phyloP scores from a whole-genome alignment of 306 rosid species.

The Cotoneaster glaucophyllus region DNA sequence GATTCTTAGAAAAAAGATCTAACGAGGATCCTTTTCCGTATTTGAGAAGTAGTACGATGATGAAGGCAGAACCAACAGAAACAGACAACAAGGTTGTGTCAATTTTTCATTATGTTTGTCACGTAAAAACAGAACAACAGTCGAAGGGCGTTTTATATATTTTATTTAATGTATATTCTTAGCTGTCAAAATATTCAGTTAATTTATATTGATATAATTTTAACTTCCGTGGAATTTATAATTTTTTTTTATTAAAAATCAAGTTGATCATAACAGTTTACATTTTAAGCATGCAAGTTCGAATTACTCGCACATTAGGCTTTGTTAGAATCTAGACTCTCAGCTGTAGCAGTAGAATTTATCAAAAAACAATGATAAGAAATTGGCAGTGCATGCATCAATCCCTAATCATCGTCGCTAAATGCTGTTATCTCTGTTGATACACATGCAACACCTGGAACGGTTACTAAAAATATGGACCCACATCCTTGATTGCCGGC shows the following conservation, averaged over 20 bases:
- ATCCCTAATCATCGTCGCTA: not conserved
- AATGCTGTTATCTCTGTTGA: not conserved
- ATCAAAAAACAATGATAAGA: too few relatives aligned
- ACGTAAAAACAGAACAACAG: not conserved
- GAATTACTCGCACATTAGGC: too few relatives aligned
- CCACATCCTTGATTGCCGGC: constrained; percentile 16
- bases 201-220: not conserved
- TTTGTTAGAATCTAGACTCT: too few relatives aligned
- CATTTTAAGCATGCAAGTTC: too few relatives aligned
- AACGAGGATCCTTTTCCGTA: too few relatives aligned
- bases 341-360: too few relatives aligned
- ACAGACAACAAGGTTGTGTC: constrained; percentile 4
- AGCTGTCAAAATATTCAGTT: not conserved
- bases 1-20: too few relatives aligned
- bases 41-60: too few relatives aligned
- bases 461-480: constrained; percentile 5
- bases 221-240: not conserved
- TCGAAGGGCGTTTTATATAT: not conserved
- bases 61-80: not conserved
- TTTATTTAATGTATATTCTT: not conserved
- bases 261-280: accelerated
- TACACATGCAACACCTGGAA: not conserved
- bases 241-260: too few relatives aligned
- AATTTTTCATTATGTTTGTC: not conserved
- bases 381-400: too few relatives aligned